Evolutionary conservation across 768 basidiomycete genomes (phyloP).

Genomic region (Tricholoma saponaceum): DNA sequence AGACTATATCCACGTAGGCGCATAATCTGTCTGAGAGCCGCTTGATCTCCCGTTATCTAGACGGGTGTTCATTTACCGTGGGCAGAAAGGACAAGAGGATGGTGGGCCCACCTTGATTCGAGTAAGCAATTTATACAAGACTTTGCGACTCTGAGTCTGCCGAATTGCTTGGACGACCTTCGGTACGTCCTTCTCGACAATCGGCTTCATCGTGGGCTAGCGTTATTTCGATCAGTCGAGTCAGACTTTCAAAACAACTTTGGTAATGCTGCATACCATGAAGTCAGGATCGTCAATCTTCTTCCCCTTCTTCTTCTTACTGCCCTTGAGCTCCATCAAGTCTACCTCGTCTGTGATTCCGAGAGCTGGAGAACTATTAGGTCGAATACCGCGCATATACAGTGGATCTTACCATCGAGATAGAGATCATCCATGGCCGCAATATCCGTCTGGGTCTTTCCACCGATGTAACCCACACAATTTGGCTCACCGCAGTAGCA

Average conservation of each 20-base stretch:
- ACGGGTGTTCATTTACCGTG: neutral
- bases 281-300: slow-evolving; percentile 92
- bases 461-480: slow-evolving; percentile 94
- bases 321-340: slow-evolving; percentile 79
- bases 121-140: slow-evolving; percentile 78
- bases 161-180: slow-evolving; percentile 90
- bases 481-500: slow-evolving; percentile 96
- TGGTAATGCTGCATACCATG: slow-evolving; percentile 45
- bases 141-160: slow-evolving; percentile 79
- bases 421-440: slow-evolving; percentile 93
- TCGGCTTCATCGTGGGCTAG: slow-evolving; percentile 74
- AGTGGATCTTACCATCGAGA: slow-evolving; percentile 68
- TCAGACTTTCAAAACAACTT: neutral
- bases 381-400: neutral
- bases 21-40: slow-evolving; percentile 79
- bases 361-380: slow-evolving; percentile 51
- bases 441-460: slow-evolving; percentile 97
- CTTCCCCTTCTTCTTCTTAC: slow-evolving; percentile 88
- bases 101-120: slow-evolving; percentile 67
- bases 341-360: slow-evolving; percentile 94
- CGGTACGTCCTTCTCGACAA: slow-evolving; percentile 77
- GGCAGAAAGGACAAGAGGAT: neutral
- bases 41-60: slow-evolving; percentile 82
- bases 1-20: slow-evolving; percentile 89
- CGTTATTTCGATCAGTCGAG: slow-evolving; percentile 2